These are phyloP conservation scores for Brettanomyces naardenensis DNA, from an alignment of 805 yeast species.

Conservation along the genomic window DNA sequence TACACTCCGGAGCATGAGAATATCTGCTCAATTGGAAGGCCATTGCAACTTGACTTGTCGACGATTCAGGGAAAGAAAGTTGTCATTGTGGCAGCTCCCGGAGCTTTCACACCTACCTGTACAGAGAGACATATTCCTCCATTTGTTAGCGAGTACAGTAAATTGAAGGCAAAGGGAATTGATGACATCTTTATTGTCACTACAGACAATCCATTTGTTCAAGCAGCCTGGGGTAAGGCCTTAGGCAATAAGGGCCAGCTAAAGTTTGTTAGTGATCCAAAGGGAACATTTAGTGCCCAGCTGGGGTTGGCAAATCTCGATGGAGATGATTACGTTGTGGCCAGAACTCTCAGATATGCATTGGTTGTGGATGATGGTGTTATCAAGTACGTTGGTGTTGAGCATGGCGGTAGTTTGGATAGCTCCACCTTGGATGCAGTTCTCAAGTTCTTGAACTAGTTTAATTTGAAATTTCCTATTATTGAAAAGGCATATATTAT, in stretches of 20 bases:
- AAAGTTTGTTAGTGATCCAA: slow-evolving; percentile 50
- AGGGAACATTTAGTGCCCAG: slow-evolving; percentile 47
- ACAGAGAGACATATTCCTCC: slow-evolving; percentile 37
- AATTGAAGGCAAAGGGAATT: slow-evolving; percentile 31
- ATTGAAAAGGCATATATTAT: too few relatives aligned
- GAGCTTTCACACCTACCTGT: slow-evolving; percentile 44
- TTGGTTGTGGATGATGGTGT: slow-evolving; percentile 45
- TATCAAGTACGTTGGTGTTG: slow-evolving; percentile 32
- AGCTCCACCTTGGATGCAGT: slow-evolving; percentile 2
- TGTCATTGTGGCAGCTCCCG: slow-evolving; percentile 38
- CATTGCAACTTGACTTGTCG: slow-evolving; percentile 29
- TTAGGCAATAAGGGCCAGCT: slow-evolving; percentile 32
- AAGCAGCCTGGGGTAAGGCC: slow-evolving; percentile 40
- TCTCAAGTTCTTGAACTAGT: neutral
- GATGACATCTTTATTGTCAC: slow-evolving; percentile 31
- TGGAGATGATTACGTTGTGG: slow-evolving; percentile 44
- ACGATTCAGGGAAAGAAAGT: slow-evolving; percentile 30
- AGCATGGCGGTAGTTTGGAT: slow-evolving; percentile 29
- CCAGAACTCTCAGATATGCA: slow-evolving; percentile 63
- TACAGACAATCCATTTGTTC: slow-evolving; percentile 36
- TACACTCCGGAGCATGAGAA: slow-evolving; percentile 28
- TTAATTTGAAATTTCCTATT: neutral
- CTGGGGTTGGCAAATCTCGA: slow-evolving; percentile 53
- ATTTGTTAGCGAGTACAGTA: slow-evolving; percentile 24
- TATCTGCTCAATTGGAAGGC: slow-evolving; percentile 32